These are phyloP conservation scores for Setaria viridis DNA, from an alignment of 202 grass and related monocot genomes.

Conservation along the genomic window DNA sequence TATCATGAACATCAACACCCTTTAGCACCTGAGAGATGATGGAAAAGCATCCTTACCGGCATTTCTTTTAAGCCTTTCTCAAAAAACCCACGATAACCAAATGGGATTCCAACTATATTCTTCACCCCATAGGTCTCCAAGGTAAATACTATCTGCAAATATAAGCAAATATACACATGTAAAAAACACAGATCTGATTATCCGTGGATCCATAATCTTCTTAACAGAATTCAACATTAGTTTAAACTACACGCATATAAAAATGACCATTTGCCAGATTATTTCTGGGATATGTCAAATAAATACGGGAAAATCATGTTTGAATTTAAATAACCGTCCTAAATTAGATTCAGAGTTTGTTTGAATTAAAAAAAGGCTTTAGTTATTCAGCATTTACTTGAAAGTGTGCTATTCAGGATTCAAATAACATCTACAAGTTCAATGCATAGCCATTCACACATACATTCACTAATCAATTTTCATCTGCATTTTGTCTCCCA, in stretches of 20 bases:
- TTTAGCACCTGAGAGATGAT: neutral
- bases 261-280: neutral
- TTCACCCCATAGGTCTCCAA: conserved; percentile 93
- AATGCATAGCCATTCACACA: conserved; percentile 21
- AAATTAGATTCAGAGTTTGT: neutral
- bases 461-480: neutral
- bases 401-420: neutral
- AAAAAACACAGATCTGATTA: conserved; percentile 3
- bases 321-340: conserved; percentile 4
- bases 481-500: neutral
- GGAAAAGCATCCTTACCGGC: conserved; percentile 60
- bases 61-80: conserved; percentile 89
- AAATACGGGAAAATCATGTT: neutral
- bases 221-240: neutral
- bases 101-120: conserved; percentile 90
- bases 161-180: conserved; percentile 32
- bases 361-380: neutral
- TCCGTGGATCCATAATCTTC: neutral
- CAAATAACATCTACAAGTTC: conserved; percentile 1
- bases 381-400: conserved; percentile 1
- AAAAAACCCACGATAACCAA: conserved; percentile 93
- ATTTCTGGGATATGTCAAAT: neutral
- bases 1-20: neutral
- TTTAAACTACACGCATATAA: conserved; percentile 20
- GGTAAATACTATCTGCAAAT: conserved; percentile 91